Base-by-base conservation (phyloP, 2,329 filamentous ascomycete species). In the Xylaria sp. region DNA sequence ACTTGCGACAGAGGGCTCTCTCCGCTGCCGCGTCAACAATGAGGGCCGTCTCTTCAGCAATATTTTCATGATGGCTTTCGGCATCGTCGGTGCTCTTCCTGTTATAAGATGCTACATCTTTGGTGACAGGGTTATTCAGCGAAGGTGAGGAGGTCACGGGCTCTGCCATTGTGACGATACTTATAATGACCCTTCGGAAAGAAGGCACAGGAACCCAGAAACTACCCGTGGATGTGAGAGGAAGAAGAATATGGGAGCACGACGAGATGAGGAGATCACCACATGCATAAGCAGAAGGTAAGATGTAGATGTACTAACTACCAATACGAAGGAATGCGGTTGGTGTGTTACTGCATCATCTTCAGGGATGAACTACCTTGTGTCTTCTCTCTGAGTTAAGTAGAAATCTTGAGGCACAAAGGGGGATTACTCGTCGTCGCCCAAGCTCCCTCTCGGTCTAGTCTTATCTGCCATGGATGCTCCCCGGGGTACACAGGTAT, bases 1-100 rank as follows among this genome's bases (percentile, higher is more conserved):
- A 85, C 76, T 87, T 88, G 76, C 84, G 82, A 72, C 85, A 86
- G 7, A 88, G 79, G 0, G 81, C 81, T 25, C 81, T 81, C 77
- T 89, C 86, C 15, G 86, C 85, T 56, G 76, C 75, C 31, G 74
- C 73, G 73, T 85, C 82, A 50, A 84, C 66, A n/a, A 78, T 69
- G 3, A 74, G 73, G 3, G 75, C 74, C 15, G 74, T 72, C 7
- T 76, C 79, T n/a, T 80, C 80, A 68, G 81, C 78, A 18, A 82
- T 55, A 46, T 81, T 78, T 34, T 74, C 74, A 31, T 72, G 72
- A 51, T 67, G 71, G 56, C 73, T 78, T 39, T 76, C 75, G 18
- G 70, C 71, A 55, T 75, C 74, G 20, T 73, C 70, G 51, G 59
- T 58, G 48, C 63, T 71, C 61, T 71, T 68, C 52, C 70, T 73